Evolutionary conservation across 768 basidiomycete species (phyloP), one percentile per base, ranked within the genome.

Genomic region (Leccinum imitatum): DNA sequence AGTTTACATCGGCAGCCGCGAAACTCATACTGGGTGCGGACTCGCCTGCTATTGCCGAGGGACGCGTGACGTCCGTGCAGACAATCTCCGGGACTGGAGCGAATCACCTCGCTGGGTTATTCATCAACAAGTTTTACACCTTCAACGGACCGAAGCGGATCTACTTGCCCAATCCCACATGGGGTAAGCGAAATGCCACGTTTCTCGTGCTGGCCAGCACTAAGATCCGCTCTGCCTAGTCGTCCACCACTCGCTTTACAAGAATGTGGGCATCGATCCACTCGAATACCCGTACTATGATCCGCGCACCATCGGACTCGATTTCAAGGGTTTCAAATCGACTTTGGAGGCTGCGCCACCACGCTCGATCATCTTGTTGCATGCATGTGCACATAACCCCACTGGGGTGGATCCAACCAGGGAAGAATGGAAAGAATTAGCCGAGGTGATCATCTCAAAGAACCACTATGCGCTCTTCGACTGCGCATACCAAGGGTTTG

Each of bases 401-500:
- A 98, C 96, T 2, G 95, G 95, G 3, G 92, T 96, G 30, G 95
- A 98, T 74, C 95, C 95, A 7, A 94, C 93, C 35, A 73, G 72
- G 50, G 93, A 90, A 65, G 90, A 98, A 73, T 98, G 95, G 95
- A 77, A 82, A 61, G 73, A 78, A 59, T 83, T 98, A 66, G 90
- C 90, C 41, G 81, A 88, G 39, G 76, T 87, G 56, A 84, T 97
- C 71, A 71, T 89, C 31, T 75, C 78, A 51, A 89, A 87, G 75
- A 80, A 83, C 14, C 95, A 95, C 73, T 96, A 86, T 69, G 88
- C 89, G 33, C 95, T 96, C 77, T 93, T 98, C 72, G 95, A 98
- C 77, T 90, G 89, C 71, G 95, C 95, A 3, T 98, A 98, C 77
- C 95, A 97, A 76, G 95, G 95, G 17, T 98, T 98, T 73, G 95